phyloP scores from a whole-genome alignment of 768 basidiomycete species.

The Trametes coccinea region DNA sequence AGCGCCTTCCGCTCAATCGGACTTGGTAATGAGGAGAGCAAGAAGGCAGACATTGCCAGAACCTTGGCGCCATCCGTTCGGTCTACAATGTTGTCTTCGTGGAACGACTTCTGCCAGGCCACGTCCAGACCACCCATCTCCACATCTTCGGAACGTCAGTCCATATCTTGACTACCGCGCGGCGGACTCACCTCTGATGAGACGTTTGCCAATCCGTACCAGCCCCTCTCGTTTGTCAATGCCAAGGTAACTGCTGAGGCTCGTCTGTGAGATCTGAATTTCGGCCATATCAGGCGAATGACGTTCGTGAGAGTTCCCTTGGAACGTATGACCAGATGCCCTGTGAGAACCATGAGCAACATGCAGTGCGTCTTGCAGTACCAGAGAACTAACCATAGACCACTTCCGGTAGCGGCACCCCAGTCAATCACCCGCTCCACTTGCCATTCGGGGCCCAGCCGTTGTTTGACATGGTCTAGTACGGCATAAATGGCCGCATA shows the following conservation, averaged over 20 bases:
- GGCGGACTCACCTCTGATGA: constrained; percentile 52
- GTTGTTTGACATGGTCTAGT: constrained; percentile 60
- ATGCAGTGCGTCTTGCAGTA: constrained; percentile 11
- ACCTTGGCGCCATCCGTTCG: constrained; percentile 47
- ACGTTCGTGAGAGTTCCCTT: constrained; percentile 29
- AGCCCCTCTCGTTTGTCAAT: constrained; percentile 80
- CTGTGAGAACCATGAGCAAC: constrained; percentile 37
- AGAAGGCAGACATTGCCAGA: constrained; percentile 84
- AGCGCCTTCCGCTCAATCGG: constrained; percentile 61
- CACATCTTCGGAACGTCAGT: constrained; percentile 40
- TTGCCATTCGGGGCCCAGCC: constrained; percentile 63
- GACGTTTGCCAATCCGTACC: constrained; percentile 61
- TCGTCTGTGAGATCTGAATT: constrained; percentile 47
- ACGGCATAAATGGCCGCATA: constrained; percentile 82
- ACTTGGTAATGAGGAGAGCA: constrained; percentile 71
- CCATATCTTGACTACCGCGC: background rate
- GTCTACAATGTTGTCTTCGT: constrained; percentile 44
- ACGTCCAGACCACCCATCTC: constrained; percentile 46
- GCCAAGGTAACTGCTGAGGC: constrained; percentile 62
- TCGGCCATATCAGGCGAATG: constrained; percentile 31
- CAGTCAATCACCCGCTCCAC: constrained; percentile 74
- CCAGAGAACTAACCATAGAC: constrained; percentile 61
- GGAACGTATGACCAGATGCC: constrained; percentile 70
- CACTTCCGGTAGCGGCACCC: constrained; percentile 82
- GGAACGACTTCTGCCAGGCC: constrained; percentile 60